Percentiles rank a stretch among this genome's conserved stretches.
Evolutionary conservation across 2,329 filamentous ascomycete species (phyloP).

Genomic region (Fusarium armeniacum): DNA sequence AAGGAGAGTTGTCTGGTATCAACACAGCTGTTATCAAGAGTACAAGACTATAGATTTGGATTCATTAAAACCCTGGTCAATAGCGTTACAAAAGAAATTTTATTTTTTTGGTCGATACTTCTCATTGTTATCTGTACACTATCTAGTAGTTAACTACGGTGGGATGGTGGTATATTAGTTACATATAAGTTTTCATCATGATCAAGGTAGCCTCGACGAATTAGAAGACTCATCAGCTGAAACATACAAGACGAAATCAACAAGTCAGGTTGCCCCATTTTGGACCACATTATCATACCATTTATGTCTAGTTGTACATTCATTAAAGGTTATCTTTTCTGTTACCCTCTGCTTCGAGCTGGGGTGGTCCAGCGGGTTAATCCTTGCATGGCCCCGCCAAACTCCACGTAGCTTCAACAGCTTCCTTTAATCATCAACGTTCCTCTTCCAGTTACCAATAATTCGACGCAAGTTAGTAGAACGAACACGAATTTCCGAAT

Average conservation of each 20-base stretch:
- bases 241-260: neutral
- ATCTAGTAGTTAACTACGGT: no score
- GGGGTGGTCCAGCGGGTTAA: conserved; percentile 9
- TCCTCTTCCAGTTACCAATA: conserved; percentile 19
- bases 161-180: neutral
- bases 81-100: conserved; percentile 27
- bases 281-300: neutral
- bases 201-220: neutral
- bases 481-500: conserved; percentile 5
- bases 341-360: neutral
- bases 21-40: conserved; percentile 94
- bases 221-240: neutral
- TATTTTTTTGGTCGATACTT: conserved; percentile 5
- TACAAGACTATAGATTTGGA: conserved; percentile 78
- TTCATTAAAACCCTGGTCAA: conserved; percentile 31
- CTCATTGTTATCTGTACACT: neutral
- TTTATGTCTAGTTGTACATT: neutral
- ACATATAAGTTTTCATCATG: conserved; percentile 13
- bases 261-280: neutral
- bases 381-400: conserved; percentile 43
- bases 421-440: conserved; percentile 29
- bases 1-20: conserved; percentile 94
- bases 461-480: conserved; percentile 9
- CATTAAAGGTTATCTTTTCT: neutral
- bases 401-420: conserved; percentile 48